Conservation (phyloP, 2,329 filamentous ascomycete species). For the Fusarium begoniae region DNA sequence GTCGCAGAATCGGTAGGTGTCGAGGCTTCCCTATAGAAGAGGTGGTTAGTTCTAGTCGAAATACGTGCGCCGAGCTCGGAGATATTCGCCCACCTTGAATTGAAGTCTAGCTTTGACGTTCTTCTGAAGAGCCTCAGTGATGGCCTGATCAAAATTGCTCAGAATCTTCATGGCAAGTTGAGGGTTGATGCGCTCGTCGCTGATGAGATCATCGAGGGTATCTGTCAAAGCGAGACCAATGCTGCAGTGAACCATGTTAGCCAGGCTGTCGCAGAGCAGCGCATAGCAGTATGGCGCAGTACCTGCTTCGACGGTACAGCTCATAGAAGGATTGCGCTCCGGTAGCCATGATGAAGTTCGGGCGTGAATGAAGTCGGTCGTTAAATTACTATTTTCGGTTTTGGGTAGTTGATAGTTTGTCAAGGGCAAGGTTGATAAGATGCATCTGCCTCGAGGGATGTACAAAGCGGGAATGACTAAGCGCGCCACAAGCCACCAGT, state of each 20-base stretch:
- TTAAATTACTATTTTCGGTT: background rate
- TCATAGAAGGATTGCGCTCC: slow-evolving; percentile 78
- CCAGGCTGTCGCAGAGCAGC: slow-evolving; percentile 44
- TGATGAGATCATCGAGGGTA: slow-evolving; percentile 96
- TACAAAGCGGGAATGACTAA: slow-evolving; percentile 39
- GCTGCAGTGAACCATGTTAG: slow-evolving; percentile 59
- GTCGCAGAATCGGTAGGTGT: slow-evolving; percentile 99
- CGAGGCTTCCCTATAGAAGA: slow-evolving; percentile 81
- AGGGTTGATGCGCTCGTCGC: slow-evolving; percentile 92
- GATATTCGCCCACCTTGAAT: slow-evolving; percentile 80
- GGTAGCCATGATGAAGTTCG: slow-evolving; percentile 54
- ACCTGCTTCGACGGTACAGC: slow-evolving; percentile 98
- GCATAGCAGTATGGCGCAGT: slow-evolving; percentile 51
- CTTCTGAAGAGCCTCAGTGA: slow-evolving; percentile 89
- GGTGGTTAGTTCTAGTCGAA: background rate
- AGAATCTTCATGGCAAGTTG: slow-evolving; percentile 99
- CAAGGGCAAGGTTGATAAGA: slow-evolving; percentile 25
- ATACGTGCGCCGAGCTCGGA: background rate
- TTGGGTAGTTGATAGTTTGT: slow-evolving; percentile 14
- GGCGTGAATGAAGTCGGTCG: background rate
- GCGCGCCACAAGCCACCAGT: slow-evolving; percentile 14
- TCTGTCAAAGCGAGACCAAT: slow-evolving; percentile 94
- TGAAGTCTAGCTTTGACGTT: slow-evolving; percentile 90
- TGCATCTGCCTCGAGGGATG: slow-evolving; percentile 22
- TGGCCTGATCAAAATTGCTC: slow-evolving; percentile 91